These are phyloP conservation scores for Neonectria hederae DNA, from an alignment of 2,329 filamentous ascomycete genomes.

Conservation along the genomic window DNA sequence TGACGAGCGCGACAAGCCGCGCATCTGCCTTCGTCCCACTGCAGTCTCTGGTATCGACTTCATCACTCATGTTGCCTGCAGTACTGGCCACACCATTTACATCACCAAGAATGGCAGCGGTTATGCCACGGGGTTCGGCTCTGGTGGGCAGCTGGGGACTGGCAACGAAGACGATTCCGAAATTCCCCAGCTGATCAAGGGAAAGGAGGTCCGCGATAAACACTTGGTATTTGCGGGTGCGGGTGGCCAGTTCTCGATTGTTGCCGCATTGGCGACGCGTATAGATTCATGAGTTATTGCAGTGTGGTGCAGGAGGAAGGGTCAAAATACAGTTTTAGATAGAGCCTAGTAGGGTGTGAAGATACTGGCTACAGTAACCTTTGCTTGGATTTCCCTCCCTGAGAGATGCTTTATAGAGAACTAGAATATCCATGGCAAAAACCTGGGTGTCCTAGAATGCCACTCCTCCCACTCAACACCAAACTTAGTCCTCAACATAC, in stretches of 20 bases:
- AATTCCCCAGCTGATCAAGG: conserved; percentile 4
- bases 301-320: no score
- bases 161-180: conserved; percentile 70
- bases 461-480: conserved; percentile 59
- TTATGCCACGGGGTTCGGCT: conserved; percentile 72
- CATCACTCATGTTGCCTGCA: conserved; percentile 59
- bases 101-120: conserved; percentile 66
- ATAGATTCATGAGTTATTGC: background rate
- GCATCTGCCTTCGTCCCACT: conserved; percentile 70
- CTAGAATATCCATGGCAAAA: conserved; percentile 57
- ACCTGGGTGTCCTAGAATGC: conserved; percentile 57
- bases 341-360: no score
- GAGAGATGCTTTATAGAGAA: no score
- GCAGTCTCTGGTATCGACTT: conserved; percentile 63
- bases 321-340: no score
- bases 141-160: conserved; percentile 75
- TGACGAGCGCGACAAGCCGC: conserved; percentile 62
- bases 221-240: conserved; percentile 19
- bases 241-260: conserved; percentile 15
- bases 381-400: no score
- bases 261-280: background rate
- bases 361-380: no score
- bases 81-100: conserved; percentile 73
- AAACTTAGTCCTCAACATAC: conserved; percentile 58
- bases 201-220: conserved; percentile 5